Base-by-base conservation (phyloP, 2,329 filamentous ascomycete species). In the Fusarium incarnatum region DNA sequence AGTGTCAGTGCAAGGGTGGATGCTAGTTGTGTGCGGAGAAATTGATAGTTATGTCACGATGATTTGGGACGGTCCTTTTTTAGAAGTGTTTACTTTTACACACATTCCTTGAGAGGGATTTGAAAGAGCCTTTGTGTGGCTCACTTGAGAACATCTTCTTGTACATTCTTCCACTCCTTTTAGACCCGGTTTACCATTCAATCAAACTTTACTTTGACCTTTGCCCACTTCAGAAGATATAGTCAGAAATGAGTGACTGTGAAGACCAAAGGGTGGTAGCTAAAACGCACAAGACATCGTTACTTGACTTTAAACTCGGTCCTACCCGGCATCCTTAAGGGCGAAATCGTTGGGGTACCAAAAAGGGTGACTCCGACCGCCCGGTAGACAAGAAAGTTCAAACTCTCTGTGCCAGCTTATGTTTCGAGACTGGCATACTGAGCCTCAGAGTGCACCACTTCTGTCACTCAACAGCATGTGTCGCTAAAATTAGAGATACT, bases 211-310 rank as follows among this genome's bases (percentile, higher is more conserved):
- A 37, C 10, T 37, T n/a, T n/a, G 9, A n/a, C 18, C 0, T 37
- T 37, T 37, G 2, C 18, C 10, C 7, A n/a, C 3, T 11, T 37
- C 9, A 9, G 18, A n/a, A 11, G 5, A 37, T 37, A 18, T 18
- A 3, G n/a, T n/a, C n/a, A n/a, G n/a, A n/a, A n/a, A n/a, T n/a
- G n/a, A 37, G 2, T 5, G 32, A 34, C 15, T 18, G 5, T 37
- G 9, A 18, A 3, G 9, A n/a, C 16, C 4, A 3, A 37, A 18
- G 0, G 0, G 16, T 11, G 32, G 18, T 37, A 6, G 32, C 5
- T 18, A 4, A 18, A 18, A 2, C 16, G 1, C 0, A 0, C 16
- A 37, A 18, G 9, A 11, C 9, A 18, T 18, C 3, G 16, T 16
- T 18, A 6, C 16, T 5, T 18, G 16, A 34, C 15, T 18, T 3